Evolutionary conservation across 2,329 filamentous ascomycete genomes (phyloP).

Genomic region (Metarhizium rileyi): DNA sequence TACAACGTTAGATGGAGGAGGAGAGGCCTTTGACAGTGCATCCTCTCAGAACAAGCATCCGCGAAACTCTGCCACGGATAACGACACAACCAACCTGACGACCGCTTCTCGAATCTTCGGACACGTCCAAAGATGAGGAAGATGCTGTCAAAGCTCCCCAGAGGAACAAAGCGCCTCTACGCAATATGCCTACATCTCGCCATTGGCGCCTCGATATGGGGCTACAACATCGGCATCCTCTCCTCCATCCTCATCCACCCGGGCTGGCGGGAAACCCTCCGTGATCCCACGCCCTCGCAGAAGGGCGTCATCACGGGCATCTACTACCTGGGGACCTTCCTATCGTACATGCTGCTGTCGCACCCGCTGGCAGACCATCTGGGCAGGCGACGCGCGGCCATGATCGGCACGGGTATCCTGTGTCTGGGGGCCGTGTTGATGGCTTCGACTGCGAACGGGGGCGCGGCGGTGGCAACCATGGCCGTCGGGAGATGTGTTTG

Average conservation of each 20-base stretch:
- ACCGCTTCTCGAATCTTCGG: no score
- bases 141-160: constrained; percentile 1
- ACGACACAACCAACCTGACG: no score
- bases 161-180: constrained; percentile 28
- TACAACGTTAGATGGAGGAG: no score
- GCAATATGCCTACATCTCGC: constrained; percentile 41
- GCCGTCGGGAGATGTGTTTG: constrained; percentile 40
- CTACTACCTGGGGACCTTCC: constrained; percentile 48
- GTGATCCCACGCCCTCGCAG: constrained; percentile 32
- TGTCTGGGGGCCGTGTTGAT: constrained; percentile 40
- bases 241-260: constrained; percentile 46
- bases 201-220: constrained; percentile 47
- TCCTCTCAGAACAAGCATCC: no score
- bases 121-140: background rate
- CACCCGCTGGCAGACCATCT: constrained; percentile 40
- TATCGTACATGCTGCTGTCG: constrained; percentile 44
- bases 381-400: constrained; percentile 41
- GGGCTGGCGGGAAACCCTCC: constrained; percentile 39
- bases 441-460: constrained; percentile 31
- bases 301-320: constrained; percentile 45
- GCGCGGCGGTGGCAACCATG: constrained; percentile 35
- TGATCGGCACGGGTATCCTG: constrained; percentile 35
- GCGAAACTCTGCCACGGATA: no score
- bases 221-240: constrained; percentile 49
- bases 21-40: no score